Evolutionary conservation across 306 rosid species (phyloP), one percentile per base, ranked within the genome.

Genomic region (Quercus aquifolioides): DNA sequence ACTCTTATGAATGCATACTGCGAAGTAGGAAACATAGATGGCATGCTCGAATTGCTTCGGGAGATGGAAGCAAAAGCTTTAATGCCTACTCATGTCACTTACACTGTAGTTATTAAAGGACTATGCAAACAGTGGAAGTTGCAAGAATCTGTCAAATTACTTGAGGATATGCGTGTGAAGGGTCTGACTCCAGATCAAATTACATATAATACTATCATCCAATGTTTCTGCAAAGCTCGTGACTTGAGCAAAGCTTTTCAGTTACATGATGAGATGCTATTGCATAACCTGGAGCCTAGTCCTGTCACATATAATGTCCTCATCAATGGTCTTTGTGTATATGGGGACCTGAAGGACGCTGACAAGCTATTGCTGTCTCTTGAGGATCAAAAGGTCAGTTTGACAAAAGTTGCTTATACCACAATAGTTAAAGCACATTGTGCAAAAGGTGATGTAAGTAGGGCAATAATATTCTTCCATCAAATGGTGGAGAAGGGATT

Each of bases 1-100:
- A 88, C 81, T 64, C 89, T 88, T 18, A 83, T 88, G 88, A 85
- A 88, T 83, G 89, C 80, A 6, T 81, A 76, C 76, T 84, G 85
- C 64, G 89, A 86, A 71, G 78, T 8, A 58, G 86, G 85, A 65
- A 79, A 88, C 64, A 74, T 81, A 41, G 41, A 63, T 17, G 76
- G 25, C n/a, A 84, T 84, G 88, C 33, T 84, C 55, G 69, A 77
- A 70, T 54, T 83, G 71, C 81, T 79, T 33, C 31, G 1, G 38
- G 85, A 86, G 78, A 88, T 88, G 91, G 84, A 88, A 84, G 81
- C 11, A 31, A 74, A 81, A 35, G 72, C 62, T 79, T 71, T 85
- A 23, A 35, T 69, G 62, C 86, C 87, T 65, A 86, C 86, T 74
- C 86, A 64, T 86, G 71, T 88, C 46, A 86, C 91, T 49, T 84